phyloP scores from a whole-genome alignment of 2,329 filamentous ascomycete species.

The Epichloe brachyelytri region DNA sequence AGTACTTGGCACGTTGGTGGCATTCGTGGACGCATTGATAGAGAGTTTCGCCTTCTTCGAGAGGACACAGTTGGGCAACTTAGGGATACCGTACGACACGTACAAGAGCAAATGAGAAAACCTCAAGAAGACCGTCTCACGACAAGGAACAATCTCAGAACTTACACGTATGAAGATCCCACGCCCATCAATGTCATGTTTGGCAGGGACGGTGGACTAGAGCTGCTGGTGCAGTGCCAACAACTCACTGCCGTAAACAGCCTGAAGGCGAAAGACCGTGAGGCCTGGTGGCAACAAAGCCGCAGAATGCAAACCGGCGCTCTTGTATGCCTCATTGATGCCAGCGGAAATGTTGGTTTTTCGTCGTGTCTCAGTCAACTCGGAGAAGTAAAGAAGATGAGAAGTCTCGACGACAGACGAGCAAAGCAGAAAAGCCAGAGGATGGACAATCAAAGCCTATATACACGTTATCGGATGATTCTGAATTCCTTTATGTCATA shows the following conservation, averaged over 20 bases:
- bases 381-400: conserved; percentile 8
- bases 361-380: conserved; percentile 20
- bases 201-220: conserved; percentile 26
- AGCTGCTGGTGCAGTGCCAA: conserved; percentile 30
- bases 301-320: conserved; percentile 35
- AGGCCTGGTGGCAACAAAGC: conserved; percentile 36
- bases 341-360: conserved; percentile 27
- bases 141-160: conserved; percentile 16
- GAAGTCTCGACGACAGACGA: conserved; percentile 9
- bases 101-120: conserved; percentile 22
- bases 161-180: conserved; percentile 16
- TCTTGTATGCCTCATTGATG: conserved; percentile 35
- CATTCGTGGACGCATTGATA: conserved; percentile 35
- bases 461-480: conserved; percentile 20
- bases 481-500: conserved; percentile 16
- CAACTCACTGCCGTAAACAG: conserved; percentile 25
- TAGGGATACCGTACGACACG: conserved; percentile 31
- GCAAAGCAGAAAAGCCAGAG: conserved; percentile 3
- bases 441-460: neutral
- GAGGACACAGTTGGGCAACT: conserved; percentile 43
- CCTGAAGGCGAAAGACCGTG: conserved; percentile 17
- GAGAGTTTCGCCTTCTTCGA: conserved; percentile 41
- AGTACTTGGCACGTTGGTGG: conserved; percentile 23
- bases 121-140: conserved; percentile 1
- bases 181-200: conserved; percentile 20